phyloP scores from a whole-genome alignment of 177 flowering plant genomes.

The Tripterygium wilfordii region DNA sequence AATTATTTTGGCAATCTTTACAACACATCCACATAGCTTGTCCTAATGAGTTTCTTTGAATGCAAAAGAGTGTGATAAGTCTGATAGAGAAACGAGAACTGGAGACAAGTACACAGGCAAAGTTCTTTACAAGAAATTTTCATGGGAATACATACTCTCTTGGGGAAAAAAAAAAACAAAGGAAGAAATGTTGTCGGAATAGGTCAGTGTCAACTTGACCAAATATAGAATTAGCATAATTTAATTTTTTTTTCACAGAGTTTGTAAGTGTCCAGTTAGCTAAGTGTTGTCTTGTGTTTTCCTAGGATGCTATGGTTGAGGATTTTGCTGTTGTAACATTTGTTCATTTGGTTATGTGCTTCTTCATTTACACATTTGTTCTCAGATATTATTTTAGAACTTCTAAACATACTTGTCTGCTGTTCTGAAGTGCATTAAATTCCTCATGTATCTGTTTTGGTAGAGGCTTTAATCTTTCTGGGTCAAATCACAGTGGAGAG shows the following conservation, averaged over 20 bases:
- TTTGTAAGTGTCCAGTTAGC: constrained; percentile 13
- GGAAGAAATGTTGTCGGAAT: constrained; percentile 2
- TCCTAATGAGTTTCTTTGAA: too few species aligned
- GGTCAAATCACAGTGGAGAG: too few species aligned
- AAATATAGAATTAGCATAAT: constrained; percentile 6
- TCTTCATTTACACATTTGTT: too few species aligned
- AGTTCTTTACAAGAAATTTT: constrained; percentile 1
- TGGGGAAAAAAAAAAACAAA: background rate
- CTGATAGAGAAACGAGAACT: constrained; percentile 2
- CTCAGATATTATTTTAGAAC: too few species aligned
- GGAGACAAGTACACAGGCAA: constrained; percentile 5
- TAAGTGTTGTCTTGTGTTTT: background rate
- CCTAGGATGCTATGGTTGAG: background rate
- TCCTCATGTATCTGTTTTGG: too few species aligned
- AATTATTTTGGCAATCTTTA: constrained; percentile 1
- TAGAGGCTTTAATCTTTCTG: too few species aligned
- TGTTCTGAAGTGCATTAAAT: too few species aligned
- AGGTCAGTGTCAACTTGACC: constrained; percentile 4
- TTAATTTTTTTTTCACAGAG: constrained; percentile 2
- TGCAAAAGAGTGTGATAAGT: too few species aligned
- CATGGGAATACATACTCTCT: background rate
- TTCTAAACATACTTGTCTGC: too few species aligned
- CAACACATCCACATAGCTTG: background rate
- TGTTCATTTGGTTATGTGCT: too few species aligned
- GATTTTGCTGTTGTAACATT: too few species aligned